phyloP scores from a whole-genome alignment of 805 yeast genomes.

The Torulaspora microellipsoides region DNA sequence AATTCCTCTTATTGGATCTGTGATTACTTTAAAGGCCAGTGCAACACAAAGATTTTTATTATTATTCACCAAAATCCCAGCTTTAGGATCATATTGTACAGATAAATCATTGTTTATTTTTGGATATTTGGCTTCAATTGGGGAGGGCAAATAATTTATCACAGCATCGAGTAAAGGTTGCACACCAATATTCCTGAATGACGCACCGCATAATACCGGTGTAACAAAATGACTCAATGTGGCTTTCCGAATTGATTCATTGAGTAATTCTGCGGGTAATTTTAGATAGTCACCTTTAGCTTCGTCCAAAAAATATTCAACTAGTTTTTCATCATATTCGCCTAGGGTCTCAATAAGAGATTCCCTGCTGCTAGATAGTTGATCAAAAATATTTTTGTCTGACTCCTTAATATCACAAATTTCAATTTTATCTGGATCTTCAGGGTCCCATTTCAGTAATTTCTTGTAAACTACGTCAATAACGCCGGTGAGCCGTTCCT shows the following conservation, averaged over 20 bases:
- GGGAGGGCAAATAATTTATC: conserved; percentile 74
- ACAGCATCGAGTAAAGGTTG: conserved; percentile 90
- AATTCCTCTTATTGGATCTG: conserved; percentile 77
- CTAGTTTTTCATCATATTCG: conserved; percentile 71
- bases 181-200: conserved; percentile 88
- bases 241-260: conserved; percentile 55
- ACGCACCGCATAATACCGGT: conserved; percentile 90
- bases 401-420: conserved; percentile 54
- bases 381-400: conserved; percentile 39
- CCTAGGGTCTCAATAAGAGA: conserved; percentile 80
- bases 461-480: conserved; percentile 54
- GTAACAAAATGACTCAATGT: conserved; percentile 55
- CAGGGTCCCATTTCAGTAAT: conserved; percentile 43
- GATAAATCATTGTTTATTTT: conserved; percentile 35
- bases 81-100: conserved; percentile 37
- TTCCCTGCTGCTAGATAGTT: conserved; percentile 56
- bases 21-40: conserved; percentile 85
- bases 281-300: conserved; percentile 61
- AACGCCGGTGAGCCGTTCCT: conserved; percentile 47
- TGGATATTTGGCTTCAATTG: conserved; percentile 58
- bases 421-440: conserved; percentile 24
- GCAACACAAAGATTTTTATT: conserved; percentile 66
- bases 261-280: conserved; percentile 54
- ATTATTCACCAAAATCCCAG: conserved; percentile 50
- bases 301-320: conserved; percentile 70